Evolutionary conservation across 1,284 basidiomycete genomes (phyloP), one percentile per base, ranked within the genome.

Genomic region (Irpex sp.): DNA sequence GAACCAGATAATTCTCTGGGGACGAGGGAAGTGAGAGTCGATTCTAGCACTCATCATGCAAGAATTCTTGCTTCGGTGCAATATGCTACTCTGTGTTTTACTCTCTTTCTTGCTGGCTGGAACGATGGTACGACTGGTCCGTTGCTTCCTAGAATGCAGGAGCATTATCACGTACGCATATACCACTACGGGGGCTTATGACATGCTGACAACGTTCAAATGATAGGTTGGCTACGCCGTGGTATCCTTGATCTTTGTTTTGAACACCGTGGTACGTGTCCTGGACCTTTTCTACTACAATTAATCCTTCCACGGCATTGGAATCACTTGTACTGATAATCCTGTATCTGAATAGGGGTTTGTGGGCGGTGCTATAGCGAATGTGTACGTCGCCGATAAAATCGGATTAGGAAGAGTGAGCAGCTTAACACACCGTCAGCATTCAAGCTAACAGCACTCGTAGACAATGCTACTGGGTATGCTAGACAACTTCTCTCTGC

Each of bases 121-220:
- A 87, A 86, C 69, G 86, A 88, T 69, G 82, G 82, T 1, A 81
- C 81, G 8, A 81, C 82, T 19, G 86, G 86, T 0, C 85, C 86
- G 1, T 73, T 88, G 11, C 71, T 88, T 0, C 86, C 85, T 15
- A 75, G 77, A 1, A 81, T 88, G 15, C 85, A 86, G 68, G 71
- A 71, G 0, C 74, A 81, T 61, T 88, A 87, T 67, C 68, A 79
- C 62, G 82, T 48, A 74, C 69, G 40, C 36, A 9, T 21, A 7
- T 34, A 15, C 21, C 37, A 54, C 49, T 40, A 31, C 8, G 19
- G 4, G 49, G 4, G 4, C 4, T 31, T 31, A 31, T 31, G 1
- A 5, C 26, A 26, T 26, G 49, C 31, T 31, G 31, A 19, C 7
- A 40, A 36, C 59, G 59, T 15, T 59, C 38, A 21, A 4, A 26